phyloP scores from a whole-genome alignment of 768 basidiomycete species.

The Suillus subaureus region DNA sequence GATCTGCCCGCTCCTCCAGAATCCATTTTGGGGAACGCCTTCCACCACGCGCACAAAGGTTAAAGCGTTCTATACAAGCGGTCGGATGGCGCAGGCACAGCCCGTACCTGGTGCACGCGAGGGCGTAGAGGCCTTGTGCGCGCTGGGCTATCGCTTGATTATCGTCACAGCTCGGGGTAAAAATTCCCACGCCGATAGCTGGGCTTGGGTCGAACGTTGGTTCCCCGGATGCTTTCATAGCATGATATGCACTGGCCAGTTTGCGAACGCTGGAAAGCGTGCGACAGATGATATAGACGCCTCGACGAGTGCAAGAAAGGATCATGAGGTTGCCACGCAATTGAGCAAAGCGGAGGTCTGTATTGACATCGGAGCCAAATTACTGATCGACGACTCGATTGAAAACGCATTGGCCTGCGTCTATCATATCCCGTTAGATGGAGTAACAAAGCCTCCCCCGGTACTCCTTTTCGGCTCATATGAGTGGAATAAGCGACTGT shows the following conservation, averaged over 20 bases:
- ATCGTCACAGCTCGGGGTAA: constrained; percentile 76
- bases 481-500: constrained; percentile 70
- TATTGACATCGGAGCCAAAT: constrained; percentile 56
- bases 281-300: constrained; percentile 13
- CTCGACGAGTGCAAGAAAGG: constrained; percentile 11
- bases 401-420: constrained; percentile 74
- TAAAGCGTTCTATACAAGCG: constrained; percentile 55
- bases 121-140: constrained; percentile 53
- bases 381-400: constrained; percentile 80
- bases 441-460: constrained; percentile 38
- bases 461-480: constrained; percentile 78
- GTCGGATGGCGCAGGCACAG: constrained; percentile 45
- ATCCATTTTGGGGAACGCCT: constrained; percentile 62
- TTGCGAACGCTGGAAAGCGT: constrained; percentile 53
- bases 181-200: constrained; percentile 56
- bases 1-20: constrained; percentile 30
- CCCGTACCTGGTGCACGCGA: constrained; percentile 67
- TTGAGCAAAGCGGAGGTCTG: constrained; percentile 78
- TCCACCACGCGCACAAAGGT: constrained; percentile 62
- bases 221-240: constrained; percentile 65
- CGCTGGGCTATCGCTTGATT: constrained; percentile 68
- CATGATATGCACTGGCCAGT: constrained; percentile 76
- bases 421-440: constrained; percentile 24
- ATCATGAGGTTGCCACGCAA: constrained; percentile 51
- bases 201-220: constrained; percentile 66